These are phyloP conservation scores for Pythium vanterpoolii DNA, from an alignment of 352 stramenopile genomes.

Conservation along the genomic window DNA sequence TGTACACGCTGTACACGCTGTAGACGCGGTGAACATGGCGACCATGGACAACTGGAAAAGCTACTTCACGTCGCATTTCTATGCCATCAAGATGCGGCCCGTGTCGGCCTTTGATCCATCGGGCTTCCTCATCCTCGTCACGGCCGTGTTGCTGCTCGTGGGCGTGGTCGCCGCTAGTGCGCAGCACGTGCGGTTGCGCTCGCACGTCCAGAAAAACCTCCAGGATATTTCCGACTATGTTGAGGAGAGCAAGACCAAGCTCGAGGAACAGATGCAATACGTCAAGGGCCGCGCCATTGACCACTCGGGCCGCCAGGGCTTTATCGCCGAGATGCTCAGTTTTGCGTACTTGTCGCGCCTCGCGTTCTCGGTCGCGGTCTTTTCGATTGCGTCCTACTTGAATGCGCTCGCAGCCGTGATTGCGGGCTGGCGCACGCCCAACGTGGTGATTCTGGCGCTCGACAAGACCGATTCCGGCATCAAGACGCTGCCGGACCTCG, in stretches of 20 bases:
- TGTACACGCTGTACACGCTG: too few relatives aligned
- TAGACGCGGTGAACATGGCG: not conserved
- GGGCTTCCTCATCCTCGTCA: slow-evolving; percentile 82
- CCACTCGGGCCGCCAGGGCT: slow-evolving; percentile 73
- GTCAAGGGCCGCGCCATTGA: slow-evolving; percentile 68
- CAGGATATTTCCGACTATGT: slow-evolving; percentile 80
- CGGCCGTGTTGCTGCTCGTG: slow-evolving; percentile 60
- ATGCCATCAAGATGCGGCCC: slow-evolving; percentile 76
- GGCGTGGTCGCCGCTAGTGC: slow-evolving; percentile 53
- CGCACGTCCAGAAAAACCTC: slow-evolving; percentile 66
- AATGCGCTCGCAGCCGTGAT: slow-evolving; percentile 81
- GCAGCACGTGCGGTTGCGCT: slow-evolving; percentile 38
- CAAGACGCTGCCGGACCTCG: slow-evolving; percentile 82
- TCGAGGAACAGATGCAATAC: slow-evolving; percentile 73
- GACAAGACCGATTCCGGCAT: slow-evolving; percentile 47
- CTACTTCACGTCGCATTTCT: slow-evolving; percentile 83
- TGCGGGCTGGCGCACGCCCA: slow-evolving; percentile 78
- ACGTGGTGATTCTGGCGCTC: slow-evolving; percentile 75
- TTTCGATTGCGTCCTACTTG: slow-evolving; percentile 75
- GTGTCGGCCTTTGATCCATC: slow-evolving; percentile 83
- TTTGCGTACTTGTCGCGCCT: slow-evolving; percentile 82
- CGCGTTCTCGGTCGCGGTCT: slow-evolving; percentile 71
- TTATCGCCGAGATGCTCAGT: slow-evolving; percentile 87
- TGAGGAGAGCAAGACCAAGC: slow-evolving; percentile 48
- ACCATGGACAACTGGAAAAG: slow-evolving; percentile 64